Base-by-base conservation (phyloP, 129 eudicot species). In the Artemisia tridentata region DNA sequence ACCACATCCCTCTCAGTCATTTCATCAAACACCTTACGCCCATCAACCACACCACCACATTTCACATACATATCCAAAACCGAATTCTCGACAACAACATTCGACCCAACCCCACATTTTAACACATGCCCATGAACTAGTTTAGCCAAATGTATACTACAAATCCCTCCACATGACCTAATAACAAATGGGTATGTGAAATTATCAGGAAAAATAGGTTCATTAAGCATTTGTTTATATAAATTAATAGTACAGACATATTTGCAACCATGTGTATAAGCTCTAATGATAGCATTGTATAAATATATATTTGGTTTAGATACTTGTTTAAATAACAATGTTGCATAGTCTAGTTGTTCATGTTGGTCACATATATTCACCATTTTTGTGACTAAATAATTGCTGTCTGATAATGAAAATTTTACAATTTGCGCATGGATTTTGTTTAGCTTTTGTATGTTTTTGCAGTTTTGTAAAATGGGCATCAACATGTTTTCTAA, bases 181-280 rank as follows among this genome's bases (percentile, higher is more conserved):
- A 84, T 64, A 14, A 87, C 87, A 80, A 81, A 87, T 14, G 95
- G 87, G 85, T 81, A 87, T 43, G 95, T 84, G 49, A 76, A 87
- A 73, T 80, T 76, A 48, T 83, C 80, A 31, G 91, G 88, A 72
- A 69, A 60, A 80, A 60, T 55, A 0, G 75, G 62, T 25, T 80
- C 77, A 60, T 78, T 76, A 47, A 87, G 61, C 84, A 84, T 81
- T 73, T 76, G 63, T 85, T 77, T 84, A 68, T 82, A 84, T 57
- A 75, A 58, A 54, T 72, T 8, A 7, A 87, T 54, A 7, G 84
- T 68, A 38, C 45, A 68, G 56, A 48, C 8, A 80, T 81, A 64
- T 71, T 31, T 55, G 20, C 67, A 67, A 65, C 71, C 74, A 65
- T 78, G 83, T 27, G 89, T 84, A 54, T 74, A 75, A 18, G 87